Base-by-base conservation (phyloP, 805 yeast species). In the Zygosaccharomyces rouxii region DNA sequence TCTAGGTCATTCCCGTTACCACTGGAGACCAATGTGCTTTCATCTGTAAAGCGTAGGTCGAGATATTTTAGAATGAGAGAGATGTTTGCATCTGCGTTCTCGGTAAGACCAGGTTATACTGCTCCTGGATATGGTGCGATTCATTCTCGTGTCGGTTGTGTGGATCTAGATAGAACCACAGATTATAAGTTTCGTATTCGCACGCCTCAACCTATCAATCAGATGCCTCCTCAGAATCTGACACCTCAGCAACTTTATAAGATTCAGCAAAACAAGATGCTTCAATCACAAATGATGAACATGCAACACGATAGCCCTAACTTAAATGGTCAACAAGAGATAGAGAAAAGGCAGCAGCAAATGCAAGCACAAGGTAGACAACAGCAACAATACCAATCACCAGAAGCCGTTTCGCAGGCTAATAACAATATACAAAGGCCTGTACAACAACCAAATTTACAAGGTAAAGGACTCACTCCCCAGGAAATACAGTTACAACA, bases 31-130 rank as follows among this genome's bases (percentile, higher is more conserved):
- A 81, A 81, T 46, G 83, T 83, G 7, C 62, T 86, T 2, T 70
- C 86, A 54, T 89, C 97, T 3, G 77, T 84, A 0, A 73, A 86
- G 43, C 70, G 82, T 46, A 78, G 96, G 53, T 82, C 83, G 26
- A 77, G 81, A 49, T 88, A 87, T 58, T 74, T 94, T 57, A 79
- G 95, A 52, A 84, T 89, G 86, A 77, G 98, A 55, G 99, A 94
- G 65, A 87, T 90, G 83, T 86, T 92, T 69, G 96, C 97, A 1
- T 80, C 86, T 51, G 92, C 96, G 2, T 66, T 66, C 43, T 51
- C 62, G 5, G 55, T 64, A 3, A 64, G 59, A 46, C 63, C 59
- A 16, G 69, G 69, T 1, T 66, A 55, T 1, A 75, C 86, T 11
- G 72, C 86, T 7, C 88, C 81, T 9, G 76, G 86, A 37, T 78